Conservation (phyloP, 805 yeast genomes). For the Candida andamanensis region DNA sequence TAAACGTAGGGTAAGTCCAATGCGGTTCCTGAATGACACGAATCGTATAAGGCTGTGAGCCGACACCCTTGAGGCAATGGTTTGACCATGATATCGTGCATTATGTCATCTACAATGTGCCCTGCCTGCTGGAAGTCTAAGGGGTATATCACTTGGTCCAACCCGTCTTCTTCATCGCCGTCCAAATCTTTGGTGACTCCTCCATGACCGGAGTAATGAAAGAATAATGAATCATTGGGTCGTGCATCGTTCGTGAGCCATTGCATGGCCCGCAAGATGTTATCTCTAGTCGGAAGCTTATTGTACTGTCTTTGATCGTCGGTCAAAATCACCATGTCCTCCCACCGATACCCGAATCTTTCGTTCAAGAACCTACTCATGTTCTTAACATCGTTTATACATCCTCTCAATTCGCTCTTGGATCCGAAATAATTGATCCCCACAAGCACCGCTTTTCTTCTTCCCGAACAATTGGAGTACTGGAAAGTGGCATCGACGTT, state of each 20-base stretch:
- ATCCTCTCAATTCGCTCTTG: conserved; percentile 28
- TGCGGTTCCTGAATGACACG: conserved; percentile 39
- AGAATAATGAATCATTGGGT: conserved; percentile 35
- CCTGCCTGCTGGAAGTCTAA: conserved; percentile 30
- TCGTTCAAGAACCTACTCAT: conserved; percentile 27
- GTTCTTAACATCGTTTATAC: conserved; percentile 36
- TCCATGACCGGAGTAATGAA: conserved; percentile 39
- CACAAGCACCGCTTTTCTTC: conserved; percentile 31
- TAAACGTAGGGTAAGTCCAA: conserved; percentile 37
- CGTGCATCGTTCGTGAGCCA: conserved; percentile 35
- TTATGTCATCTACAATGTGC: conserved; percentile 32
- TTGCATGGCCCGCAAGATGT: conserved; percentile 34
- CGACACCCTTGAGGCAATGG: conserved; percentile 33
- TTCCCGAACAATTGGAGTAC: conserved; percentile 34
- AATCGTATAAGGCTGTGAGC: conserved; percentile 34
- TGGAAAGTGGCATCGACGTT: conserved; percentile 32
- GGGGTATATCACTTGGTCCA: conserved; percentile 34
- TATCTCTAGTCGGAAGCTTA: conserved; percentile 29
- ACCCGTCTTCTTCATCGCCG: conserved; percentile 36
- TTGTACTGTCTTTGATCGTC: conserved; percentile 30
- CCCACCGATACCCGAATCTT: conserved; percentile 28
- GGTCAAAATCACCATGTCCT: conserved; percentile 35
- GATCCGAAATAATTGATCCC: conserved; percentile 33
- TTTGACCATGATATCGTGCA: conserved; percentile 36
- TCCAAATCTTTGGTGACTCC: conserved; percentile 31